Base-by-base conservation (phyloP, 2,329 filamentous ascomycete genomes). In the Hypoxylon sp. region DNA sequence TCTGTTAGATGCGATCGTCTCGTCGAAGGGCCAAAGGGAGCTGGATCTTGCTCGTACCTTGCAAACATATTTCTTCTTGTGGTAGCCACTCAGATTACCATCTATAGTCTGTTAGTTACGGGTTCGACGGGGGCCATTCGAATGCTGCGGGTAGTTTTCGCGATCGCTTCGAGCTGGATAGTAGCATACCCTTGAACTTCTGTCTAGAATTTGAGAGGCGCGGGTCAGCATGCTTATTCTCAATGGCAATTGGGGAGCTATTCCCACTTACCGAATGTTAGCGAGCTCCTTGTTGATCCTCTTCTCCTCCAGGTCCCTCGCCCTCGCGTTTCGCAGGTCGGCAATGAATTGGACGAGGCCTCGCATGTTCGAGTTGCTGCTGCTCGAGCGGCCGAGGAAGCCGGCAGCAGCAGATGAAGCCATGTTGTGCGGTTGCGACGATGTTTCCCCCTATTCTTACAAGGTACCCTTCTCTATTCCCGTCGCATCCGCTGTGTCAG, bases 1-100 rank as follows among this genome's bases (percentile, higher is more conserved):
- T n/a, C 7, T 24, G 55, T 74, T 65, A 73, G 69, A 62, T 40
- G 58, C 50, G 47, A 48, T 46, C 15, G 42, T 37, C 54, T 47
- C 45, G n/a, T 18, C n/a, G 35, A 35, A 52, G 18, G 23, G 41
- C 18, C 26, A 52, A n/a, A n/a, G n/a, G n/a, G n/a, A n/a, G n/a
- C n/a, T 56, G 47, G 47, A 21, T 54, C 17, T 43, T 37, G 21
- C 15, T 17, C 73, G 52, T 78, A 87, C 84, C 81, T 99, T 99
- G 91, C 95, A 99, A 67, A 99, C 95, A 74, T 99, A 99, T 90
- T 99, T 99, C 85, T 99, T 99, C 83, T 96, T 97, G 81, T 97
- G 92, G 74, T 99, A 99, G 66, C 95, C 96, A 73, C 89, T 97
- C 56, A 99, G 81, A 72, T 84, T 95, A 64, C 92, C 93, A 75